phyloP scores from a whole-genome alignment of 225 moss, liverwort and hornwort species.

The Bryoerythrophyllum caledonicum region DNA sequence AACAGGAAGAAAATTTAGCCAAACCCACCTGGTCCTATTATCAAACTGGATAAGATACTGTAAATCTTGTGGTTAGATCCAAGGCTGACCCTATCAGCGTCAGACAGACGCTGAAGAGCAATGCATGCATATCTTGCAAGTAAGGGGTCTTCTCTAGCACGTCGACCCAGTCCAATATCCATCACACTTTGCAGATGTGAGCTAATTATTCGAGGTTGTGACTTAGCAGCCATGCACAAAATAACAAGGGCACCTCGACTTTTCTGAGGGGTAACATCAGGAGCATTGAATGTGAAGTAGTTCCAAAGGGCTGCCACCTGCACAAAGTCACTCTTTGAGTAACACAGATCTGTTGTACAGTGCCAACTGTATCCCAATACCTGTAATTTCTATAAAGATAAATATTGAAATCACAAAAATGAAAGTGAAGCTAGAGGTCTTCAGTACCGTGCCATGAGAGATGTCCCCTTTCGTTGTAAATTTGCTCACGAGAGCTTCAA shows the following conservation, averaged over 20 bases:
- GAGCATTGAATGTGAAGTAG: conserved; percentile 83
- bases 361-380: conserved; percentile 19
- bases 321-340: conserved; percentile 30
- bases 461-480: conserved; percentile 67
- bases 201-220: conserved; percentile 76
- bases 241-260: conserved; percentile 88
- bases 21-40: conserved; percentile 59
- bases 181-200: conserved; percentile 87
- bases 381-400: neutral
- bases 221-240: conserved; percentile 92
- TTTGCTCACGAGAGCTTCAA: conserved; percentile 88
- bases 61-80: conserved; percentile 78
- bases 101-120: conserved; percentile 88
- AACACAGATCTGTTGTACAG: conserved; percentile 13
- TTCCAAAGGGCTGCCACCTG: conserved; percentile 97
- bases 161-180: conserved; percentile 94
- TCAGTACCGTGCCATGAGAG: conserved; percentile 73
- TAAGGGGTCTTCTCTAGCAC: conserved; percentile 89
- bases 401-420: conserved; percentile 14
- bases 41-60: conserved; percentile 74
- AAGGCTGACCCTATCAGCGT: conserved; percentile 60
- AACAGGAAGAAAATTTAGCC: conserved; percentile 1
- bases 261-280: conserved; percentile 72
- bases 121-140: conserved; percentile 94
- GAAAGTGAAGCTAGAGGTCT: conserved; percentile 22